Conservation (phyloP, 768 basidiomycete species). For the Boletus vinaceobasis region DNA sequence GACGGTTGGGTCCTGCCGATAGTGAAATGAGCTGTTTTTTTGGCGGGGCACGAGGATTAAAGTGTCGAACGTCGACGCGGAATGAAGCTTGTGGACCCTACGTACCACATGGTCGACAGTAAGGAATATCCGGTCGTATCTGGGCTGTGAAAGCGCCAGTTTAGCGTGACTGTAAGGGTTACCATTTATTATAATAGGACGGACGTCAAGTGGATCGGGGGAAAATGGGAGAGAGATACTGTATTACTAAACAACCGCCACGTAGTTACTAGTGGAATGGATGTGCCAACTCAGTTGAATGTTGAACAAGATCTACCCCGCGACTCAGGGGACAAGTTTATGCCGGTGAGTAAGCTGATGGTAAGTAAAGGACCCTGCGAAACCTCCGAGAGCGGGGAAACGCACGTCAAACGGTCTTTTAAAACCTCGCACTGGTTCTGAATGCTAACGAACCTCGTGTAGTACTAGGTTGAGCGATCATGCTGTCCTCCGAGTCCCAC, state of each 20-base stretch:
- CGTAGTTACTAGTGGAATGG: background rate
- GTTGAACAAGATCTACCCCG: background rate
- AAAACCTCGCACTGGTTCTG: background rate
- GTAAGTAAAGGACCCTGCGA: slow-evolving; percentile 4
- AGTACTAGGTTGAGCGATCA: background rate
- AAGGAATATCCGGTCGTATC: background rate
- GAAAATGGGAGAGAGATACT: background rate
- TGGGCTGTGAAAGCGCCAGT: background rate
- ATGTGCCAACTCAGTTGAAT: background rate
- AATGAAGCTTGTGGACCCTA: background rate
- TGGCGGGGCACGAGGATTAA: background rate
- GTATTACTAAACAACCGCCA: background rate
- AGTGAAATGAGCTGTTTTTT: background rate
- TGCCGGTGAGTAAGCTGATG: slow-evolving; percentile 8
- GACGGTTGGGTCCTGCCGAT: background rate
- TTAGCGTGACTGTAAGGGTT: background rate
- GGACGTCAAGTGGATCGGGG: too few species aligned
- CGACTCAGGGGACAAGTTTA: background rate
- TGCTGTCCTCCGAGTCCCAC: background rate
- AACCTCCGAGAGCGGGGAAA: background rate
- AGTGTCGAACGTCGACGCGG: background rate
- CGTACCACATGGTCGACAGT: background rate
- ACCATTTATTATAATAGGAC: background rate
- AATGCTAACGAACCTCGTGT: background rate
- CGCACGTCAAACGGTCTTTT: background rate